A percentile compares a stretch with the other conserved stretches of the same genome.
phyloP scores from a whole-genome alignment of 2,329 filamentous ascomycete species.

The Stachybotrys elegans region DNA sequence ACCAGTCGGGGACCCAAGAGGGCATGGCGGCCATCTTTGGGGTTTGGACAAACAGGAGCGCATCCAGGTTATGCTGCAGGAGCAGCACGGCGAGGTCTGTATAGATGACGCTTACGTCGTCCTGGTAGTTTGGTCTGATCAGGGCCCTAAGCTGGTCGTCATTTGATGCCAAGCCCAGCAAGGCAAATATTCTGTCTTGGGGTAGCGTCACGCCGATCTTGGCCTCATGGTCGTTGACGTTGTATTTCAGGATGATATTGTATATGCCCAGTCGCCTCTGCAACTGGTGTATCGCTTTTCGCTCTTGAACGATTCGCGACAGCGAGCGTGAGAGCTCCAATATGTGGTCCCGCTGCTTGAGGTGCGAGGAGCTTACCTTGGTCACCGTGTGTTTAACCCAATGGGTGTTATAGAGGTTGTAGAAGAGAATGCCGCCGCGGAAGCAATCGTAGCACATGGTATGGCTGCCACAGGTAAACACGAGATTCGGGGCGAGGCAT shows the following conservation, averaged over 20 bases:
- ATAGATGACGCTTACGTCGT: conserved; percentile 9
- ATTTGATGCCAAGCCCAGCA: conserved; percentile 21
- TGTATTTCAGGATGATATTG: conserved; percentile 23
- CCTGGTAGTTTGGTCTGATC: conserved; percentile 12
- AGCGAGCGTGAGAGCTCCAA: conserved; percentile 15
- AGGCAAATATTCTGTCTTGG: conserved; percentile 25
- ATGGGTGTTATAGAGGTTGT: conserved; percentile 22
- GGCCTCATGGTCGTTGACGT: conserved; percentile 14
- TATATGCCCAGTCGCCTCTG: conserved; percentile 13
- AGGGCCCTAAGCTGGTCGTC: conserved; percentile 12
- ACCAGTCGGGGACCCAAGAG: background rate
- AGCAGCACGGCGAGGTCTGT: conserved; percentile 12
- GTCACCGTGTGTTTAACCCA: no score
- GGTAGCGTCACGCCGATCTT: conserved; percentile 20
- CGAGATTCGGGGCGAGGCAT: conserved; percentile 15
- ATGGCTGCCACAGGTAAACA: conserved; percentile 21
- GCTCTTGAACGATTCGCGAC: conserved; percentile 21
- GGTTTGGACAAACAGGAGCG: conserved; percentile 23
- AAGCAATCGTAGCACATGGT: conserved; percentile 20
- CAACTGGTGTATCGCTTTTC: conserved; percentile 20
- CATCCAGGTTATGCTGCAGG: conserved; percentile 16
- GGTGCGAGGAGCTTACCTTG: no score
- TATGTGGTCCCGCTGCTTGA: conserved; percentile 11
- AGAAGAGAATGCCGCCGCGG: conserved; percentile 19
- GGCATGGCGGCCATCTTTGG: conserved; percentile 11